Conservation (phyloP, 768 basidiomycete species). For the Peribolospora kevripleyi region DNA sequence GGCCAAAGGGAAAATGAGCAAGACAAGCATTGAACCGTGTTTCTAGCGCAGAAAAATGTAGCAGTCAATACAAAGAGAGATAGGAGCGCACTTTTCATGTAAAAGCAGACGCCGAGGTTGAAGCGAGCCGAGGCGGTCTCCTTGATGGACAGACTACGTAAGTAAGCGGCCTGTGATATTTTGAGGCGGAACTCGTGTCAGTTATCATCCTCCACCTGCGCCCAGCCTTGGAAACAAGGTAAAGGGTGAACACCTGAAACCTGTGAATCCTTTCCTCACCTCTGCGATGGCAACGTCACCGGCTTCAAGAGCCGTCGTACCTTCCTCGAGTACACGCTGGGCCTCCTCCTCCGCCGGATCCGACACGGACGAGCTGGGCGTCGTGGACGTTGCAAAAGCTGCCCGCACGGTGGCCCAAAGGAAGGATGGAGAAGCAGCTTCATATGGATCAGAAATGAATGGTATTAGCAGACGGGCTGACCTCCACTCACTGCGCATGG, state of each 20-base stretch:
- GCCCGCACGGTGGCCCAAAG: too few relatives aligned
- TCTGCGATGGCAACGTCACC: constrained; percentile 5
- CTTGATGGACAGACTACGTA: constrained; percentile 6
- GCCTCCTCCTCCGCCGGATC: constrained; percentile 6
- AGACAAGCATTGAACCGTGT: constrained; percentile 4
- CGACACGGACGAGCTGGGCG: background rate
- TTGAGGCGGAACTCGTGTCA: too few relatives aligned
- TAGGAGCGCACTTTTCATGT: background rate
- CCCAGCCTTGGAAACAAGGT: too few relatives aligned
- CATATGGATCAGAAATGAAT: too few relatives aligned
- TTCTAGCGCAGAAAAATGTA: constrained; percentile 5
- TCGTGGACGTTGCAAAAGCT: background rate
- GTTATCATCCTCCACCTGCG: too few relatives aligned
- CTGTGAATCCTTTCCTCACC: too few relatives aligned
- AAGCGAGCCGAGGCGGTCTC: constrained; percentile 7
- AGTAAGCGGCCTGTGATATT: background rate
- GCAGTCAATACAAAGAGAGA: background rate
- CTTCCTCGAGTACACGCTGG: constrained; percentile 8
- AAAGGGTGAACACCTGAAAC: too few relatives aligned
- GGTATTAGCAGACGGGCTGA: too few relatives aligned
- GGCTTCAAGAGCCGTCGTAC: constrained; percentile 3
- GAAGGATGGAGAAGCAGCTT: too few relatives aligned
- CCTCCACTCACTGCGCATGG: too few relatives aligned
- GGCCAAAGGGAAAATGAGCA: constrained; percentile 4
- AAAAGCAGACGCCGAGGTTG: constrained; percentile 12